These are phyloP conservation scores for Pichia heedii DNA, from an alignment of 805 yeast species.

Conservation along the genomic window DNA sequence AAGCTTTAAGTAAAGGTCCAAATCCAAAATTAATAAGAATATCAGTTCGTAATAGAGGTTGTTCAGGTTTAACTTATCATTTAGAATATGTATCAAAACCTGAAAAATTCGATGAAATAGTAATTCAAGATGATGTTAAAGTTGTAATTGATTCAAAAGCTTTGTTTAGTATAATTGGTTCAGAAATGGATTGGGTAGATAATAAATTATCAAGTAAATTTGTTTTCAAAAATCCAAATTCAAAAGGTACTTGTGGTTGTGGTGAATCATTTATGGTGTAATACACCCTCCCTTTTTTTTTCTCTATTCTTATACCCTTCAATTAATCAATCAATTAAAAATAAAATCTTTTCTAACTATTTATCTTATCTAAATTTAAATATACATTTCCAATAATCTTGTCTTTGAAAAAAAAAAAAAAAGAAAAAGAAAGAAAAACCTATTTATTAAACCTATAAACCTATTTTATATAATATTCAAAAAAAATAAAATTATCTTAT, in stretches of 20 bases:
- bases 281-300: too few relatives aligned
- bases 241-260: conserved; percentile 97
- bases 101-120: conserved; percentile 91
- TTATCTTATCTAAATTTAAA: neutral
- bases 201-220: conserved; percentile 84
- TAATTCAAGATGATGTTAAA: conserved; percentile 88
- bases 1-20: conserved; percentile 63
- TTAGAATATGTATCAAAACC: conserved; percentile 83
- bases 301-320: too few relatives aligned
- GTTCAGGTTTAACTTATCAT: conserved; percentile 90
- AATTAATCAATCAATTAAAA: too few relatives aligned
- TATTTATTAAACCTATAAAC: too few relatives aligned
- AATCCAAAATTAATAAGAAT: conserved; percentile 83
- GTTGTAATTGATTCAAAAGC: conserved; percentile 95
- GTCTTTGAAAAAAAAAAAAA: too few relatives aligned
- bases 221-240: conserved; percentile 90
- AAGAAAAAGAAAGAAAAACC: neutral
- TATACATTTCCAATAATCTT: neutral
- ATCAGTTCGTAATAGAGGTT: conserved; percentile 93
- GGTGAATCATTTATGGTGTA: conserved; percentile 98
- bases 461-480: too few relatives aligned
- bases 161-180: conserved; percentile 87
- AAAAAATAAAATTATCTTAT: too few relatives aligned
- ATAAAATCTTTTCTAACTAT: neutral
- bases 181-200: conserved; percentile 98